These are phyloP conservation scores for Bassia scoparia DNA, from an alignment of 148 eudicot species.

Conservation along the genomic window DNA sequence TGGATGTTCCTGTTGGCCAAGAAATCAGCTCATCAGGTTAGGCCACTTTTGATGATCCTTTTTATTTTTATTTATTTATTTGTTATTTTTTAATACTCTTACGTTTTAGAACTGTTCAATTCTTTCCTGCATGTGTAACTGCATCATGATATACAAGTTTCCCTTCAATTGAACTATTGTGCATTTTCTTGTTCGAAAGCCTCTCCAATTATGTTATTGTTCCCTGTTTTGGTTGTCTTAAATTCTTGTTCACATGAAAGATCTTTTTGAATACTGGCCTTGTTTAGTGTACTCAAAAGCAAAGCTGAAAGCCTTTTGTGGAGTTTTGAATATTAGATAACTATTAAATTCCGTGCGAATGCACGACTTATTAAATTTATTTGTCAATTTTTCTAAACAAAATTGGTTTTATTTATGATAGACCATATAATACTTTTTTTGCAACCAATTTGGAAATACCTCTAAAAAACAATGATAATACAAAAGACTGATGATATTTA, in stretches of 20 bases:
- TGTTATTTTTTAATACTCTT: not conserved
- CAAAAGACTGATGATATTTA: too few species aligned
- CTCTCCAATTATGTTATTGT: not conserved
- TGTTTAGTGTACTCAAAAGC: not conserved
- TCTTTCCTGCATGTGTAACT: not conserved
- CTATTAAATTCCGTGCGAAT: too few species aligned
- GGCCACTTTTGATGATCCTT: slow-evolving; percentile 12
- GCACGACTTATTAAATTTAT: too few species aligned
- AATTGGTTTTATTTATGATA: too few species aligned
- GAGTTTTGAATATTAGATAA: too few species aligned
- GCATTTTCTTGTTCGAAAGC: not conserved
- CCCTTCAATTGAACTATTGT: not conserved
- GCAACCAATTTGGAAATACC: too few species aligned
- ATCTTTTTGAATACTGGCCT: not conserved
- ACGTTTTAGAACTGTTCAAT: slow-evolving; percentile 9
- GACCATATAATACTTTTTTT: too few species aligned
- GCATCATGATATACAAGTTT: not conserved
- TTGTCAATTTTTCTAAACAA: too few species aligned
- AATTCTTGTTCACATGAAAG: not conserved
- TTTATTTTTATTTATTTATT: too few species aligned
- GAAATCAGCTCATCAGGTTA: slow-evolving; percentile 76
- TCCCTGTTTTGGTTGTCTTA: not conserved
- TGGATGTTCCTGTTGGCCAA: slow-evolving; percentile 96
- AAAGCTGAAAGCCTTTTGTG: not conserved
- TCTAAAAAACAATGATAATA: too few species aligned